Conservation (phyloP, 768 basidiomycete species). For the Suillus tomentosus region DNA sequence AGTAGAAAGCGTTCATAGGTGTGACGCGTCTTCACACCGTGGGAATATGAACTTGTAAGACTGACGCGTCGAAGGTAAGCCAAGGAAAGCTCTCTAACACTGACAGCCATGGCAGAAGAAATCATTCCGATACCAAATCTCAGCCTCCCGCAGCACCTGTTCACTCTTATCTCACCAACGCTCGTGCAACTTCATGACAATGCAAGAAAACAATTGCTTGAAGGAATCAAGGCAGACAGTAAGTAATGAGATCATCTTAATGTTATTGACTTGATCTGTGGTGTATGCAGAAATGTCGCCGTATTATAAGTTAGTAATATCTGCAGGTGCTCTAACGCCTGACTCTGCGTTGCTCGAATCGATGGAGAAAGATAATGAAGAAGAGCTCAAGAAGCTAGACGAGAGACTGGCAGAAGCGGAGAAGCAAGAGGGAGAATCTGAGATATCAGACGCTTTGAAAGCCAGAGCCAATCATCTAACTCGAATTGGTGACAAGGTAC, state of each 20-base stretch:
- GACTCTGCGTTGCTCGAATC: constrained; percentile 32
- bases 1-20: neutral
- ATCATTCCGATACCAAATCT: constrained; percentile 89
- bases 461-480: constrained; percentile 86
- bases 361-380: constrained; percentile 63
- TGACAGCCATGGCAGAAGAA: constrained; percentile 73
- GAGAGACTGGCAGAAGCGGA: constrained; percentile 81
- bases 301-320: constrained; percentile 65
- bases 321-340: constrained; percentile 46
- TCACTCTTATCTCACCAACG: constrained; percentile 63
- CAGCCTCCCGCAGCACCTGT: constrained; percentile 75
- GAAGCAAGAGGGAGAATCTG: constrained; percentile 90
- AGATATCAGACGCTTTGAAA: constrained; percentile 86
- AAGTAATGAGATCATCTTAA: constrained; percentile 31
- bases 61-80: constrained; percentile 36
- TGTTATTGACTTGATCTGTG: constrained; percentile 8
- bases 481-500: constrained; percentile 80
- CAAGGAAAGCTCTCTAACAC: neutral
- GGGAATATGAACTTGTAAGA: constrained; percentile 27
- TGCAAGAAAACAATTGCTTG: constrained; percentile 64
- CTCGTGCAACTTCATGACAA: constrained; percentile 66
- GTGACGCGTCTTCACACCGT: constrained; percentile 35
- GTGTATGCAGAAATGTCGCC: constrained; percentile 78
- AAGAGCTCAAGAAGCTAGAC: constrained; percentile 73
- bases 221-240: constrained; percentile 82